These are phyloP conservation scores for Taiozyma onychis DNA, from an alignment of 1,139 yeast species.

Conservation along the genomic window DNA sequence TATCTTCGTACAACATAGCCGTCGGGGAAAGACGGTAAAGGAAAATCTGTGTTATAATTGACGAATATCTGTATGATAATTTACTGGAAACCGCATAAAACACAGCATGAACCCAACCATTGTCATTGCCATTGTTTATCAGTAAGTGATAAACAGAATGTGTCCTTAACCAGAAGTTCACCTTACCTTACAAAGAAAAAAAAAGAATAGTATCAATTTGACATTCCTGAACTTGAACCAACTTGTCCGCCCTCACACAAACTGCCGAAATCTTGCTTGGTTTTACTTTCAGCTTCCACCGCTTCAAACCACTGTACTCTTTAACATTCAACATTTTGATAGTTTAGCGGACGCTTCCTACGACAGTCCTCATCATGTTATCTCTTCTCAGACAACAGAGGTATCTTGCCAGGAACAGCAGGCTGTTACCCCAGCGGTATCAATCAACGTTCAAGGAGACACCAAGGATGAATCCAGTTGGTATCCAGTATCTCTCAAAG, in stretches of 20 bases:
- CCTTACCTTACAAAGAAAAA: not conserved
- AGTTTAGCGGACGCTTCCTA: not conserved
- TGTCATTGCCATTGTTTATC: not conserved
- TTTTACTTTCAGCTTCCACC: not conserved
- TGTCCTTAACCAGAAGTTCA: not conserved
- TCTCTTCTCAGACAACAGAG: not conserved
- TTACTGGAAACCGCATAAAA: not conserved
- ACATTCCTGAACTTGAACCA: too few species aligned
- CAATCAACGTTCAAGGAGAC: conserved; percentile 23
- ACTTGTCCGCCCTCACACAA: not conserved
- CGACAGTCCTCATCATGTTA: not conserved
- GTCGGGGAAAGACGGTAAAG: too few species aligned
- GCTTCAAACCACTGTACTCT: not conserved
- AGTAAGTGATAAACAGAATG: not conserved
- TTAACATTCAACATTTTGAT: not conserved
- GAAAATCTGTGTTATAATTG: too few species aligned
- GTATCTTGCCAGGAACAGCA: not conserved
- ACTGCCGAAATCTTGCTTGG: not conserved
- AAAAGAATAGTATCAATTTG: too few species aligned
- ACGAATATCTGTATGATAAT: too few species aligned
- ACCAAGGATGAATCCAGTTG: conserved; percentile 62
- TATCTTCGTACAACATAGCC: not conserved
- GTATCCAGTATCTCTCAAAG: conserved; percentile 65
- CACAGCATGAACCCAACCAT: not conserved
- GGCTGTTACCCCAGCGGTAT: not conserved